Conservation (phyloP, 768 basidiomycete species). For the Candolleomyces efflorescens region DNA sequence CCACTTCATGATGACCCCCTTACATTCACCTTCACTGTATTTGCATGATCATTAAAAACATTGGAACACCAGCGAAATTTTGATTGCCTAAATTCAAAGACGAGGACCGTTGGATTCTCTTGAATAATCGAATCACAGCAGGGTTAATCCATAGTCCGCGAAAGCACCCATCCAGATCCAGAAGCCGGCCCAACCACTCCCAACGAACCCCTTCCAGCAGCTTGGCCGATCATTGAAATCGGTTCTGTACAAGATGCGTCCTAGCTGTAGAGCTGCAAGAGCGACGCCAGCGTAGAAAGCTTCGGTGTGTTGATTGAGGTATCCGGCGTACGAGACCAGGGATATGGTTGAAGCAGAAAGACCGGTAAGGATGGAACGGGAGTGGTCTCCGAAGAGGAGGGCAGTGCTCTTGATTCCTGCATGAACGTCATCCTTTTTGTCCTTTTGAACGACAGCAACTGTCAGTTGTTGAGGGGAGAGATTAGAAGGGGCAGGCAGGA, state of each 20-base stretch:
- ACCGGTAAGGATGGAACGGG: slow-evolving; percentile 68
- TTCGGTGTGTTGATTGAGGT: slow-evolving; percentile 69
- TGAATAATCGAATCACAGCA: slow-evolving; percentile 18
- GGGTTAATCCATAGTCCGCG: slow-evolving; percentile 52
- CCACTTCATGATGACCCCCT: background rate
- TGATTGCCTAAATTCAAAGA: too few species aligned
- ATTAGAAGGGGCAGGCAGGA: background rate
- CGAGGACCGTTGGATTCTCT: too few species aligned
- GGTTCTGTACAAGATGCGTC: slow-evolving; percentile 67
- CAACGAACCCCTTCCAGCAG: slow-evolving; percentile 88
- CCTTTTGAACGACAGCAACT: slow-evolving; percentile 39
- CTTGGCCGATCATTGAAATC: slow-evolving; percentile 72
- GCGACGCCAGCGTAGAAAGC: slow-evolving; percentile 79
- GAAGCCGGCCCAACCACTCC: slow-evolving; percentile 86
- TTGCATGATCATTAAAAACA: background rate
- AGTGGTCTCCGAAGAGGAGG: slow-evolving; percentile 76
- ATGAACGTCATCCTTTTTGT: slow-evolving; percentile 85
- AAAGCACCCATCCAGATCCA: slow-evolving; percentile 82
- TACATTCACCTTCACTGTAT: background rate
- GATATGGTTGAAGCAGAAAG: slow-evolving; percentile 74
- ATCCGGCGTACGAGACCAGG: slow-evolving; percentile 73
- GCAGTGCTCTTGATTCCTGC: slow-evolving; percentile 94
- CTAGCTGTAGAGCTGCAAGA: slow-evolving; percentile 72
- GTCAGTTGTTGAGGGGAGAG: background rate
- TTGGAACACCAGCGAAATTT: background rate